Evolutionary conservation across 331 rosid species (phyloP), one percentile per base, ranked within the genome.

Genomic region (Malus hybrid): DNA sequence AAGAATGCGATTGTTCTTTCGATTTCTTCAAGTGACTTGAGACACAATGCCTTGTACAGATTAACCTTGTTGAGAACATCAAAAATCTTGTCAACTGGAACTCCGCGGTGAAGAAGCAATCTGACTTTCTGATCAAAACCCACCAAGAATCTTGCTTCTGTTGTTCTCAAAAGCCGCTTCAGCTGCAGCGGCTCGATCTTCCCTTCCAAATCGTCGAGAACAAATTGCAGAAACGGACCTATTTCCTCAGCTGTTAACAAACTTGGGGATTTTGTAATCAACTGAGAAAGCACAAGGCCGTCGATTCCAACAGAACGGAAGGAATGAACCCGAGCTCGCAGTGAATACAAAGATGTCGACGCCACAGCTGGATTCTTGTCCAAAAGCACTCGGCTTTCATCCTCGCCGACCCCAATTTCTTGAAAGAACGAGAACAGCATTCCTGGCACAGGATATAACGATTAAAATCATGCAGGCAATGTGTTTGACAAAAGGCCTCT

Each of bases 21-120:
- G 28, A 93, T 87, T 10, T 93, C 93, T 73, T 86, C 88, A 36
- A 82, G 20, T 57, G 96, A 74, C 86, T 79, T 88, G 5, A 69
- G 70, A 79, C 92, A 87, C 20, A 90, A 14, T 10, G 92, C 96
- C 81, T 86, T 88, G 10, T 80, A 16, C 52, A 93, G 44, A 76
- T 82, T 90, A 63, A 90, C 83, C 50, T 75, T 86, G 81, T 88
- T 90, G 19, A 92, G 85, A 81, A 92, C 80, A 62, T 82, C 73
- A 2, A 62, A 76, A 82, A 90, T 55, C 82, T 81, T 87, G 31
- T 87, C 92, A 24, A n/a, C 33, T 4, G 90, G 85, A 76, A 92
- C 61, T 18, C 96, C 97, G 2, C 80, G 48, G 3, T 85, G 44
- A 68, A 84, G 79, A 64, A 92, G 88, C 65, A 86, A 52, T 18